A percentile compares a stretch with the other conserved stretches of the same genome.
Evolutionary conservation across 106 monocot genomes (phyloP).

Genomic region (Dioscorea zingiberensis): DNA sequence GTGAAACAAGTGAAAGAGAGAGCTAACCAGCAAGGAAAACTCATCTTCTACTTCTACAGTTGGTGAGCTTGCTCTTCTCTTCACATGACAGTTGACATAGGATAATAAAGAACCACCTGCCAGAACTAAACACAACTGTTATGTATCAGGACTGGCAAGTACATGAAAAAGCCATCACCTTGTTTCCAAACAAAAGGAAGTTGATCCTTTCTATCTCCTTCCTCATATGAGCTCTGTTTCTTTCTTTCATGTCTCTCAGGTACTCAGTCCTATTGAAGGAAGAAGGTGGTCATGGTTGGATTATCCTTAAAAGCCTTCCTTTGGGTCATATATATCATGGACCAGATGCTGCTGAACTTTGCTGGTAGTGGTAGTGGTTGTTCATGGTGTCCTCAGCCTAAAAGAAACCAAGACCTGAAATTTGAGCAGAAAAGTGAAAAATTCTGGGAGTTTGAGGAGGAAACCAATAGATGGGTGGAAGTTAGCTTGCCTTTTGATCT

Average conservation of each 20-base stretch:
- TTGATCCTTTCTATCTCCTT: too few relatives aligned
- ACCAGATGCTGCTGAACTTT: slow-evolving; percentile 14
- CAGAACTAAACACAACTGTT: too few relatives aligned
- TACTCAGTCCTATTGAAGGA: too few relatives aligned
- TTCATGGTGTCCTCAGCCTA: slow-evolving; percentile 36
- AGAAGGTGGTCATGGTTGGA: slow-evolving; percentile 11
- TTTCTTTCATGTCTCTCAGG: too few relatives aligned
- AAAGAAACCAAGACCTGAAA: slow-evolving; percentile 17
- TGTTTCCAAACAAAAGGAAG: too few relatives aligned
- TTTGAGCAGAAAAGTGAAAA: slow-evolving; percentile 59
- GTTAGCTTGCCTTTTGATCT: slow-evolving; percentile 67
- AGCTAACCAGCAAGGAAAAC: slow-evolving; percentile 5
- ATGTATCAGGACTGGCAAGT: too few relatives aligned
- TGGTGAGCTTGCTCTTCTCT: slow-evolving; percentile 14
- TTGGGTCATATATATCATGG: slow-evolving; percentile 10
- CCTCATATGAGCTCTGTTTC: too few relatives aligned
- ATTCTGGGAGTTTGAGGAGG: slow-evolving; percentile 73
- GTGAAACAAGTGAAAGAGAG: slow-evolving; percentile 16
- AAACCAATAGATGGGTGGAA: slow-evolving; percentile 68
- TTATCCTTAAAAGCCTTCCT: slow-evolving; percentile 17
- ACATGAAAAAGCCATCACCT: too few relatives aligned
- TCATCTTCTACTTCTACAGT: slow-evolving; percentile 1
- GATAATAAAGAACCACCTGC: too few relatives aligned
- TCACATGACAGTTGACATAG: slow-evolving; percentile 11
- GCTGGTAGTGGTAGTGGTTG: slow-evolving; percentile 9